Percentiles rank a stretch among this genome's conserved stretches.
These are phyloP conservation scores for Laburnicola sp. DNA, from an alignment of 2,329 filamentous ascomycete genomes.

Conservation along the genomic window DNA sequence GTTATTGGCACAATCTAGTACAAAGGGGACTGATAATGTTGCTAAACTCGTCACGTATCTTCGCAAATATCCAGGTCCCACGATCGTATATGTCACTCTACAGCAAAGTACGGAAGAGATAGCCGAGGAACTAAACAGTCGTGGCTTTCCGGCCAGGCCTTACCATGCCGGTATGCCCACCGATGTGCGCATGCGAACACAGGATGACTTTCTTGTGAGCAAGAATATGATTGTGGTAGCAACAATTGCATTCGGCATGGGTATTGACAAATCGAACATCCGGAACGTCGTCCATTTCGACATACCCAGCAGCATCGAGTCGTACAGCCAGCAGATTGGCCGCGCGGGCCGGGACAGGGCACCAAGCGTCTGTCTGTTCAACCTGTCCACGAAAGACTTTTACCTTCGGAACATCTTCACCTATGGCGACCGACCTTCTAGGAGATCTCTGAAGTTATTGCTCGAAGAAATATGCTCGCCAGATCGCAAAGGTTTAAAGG, in stretches of 20 bases:
- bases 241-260: conserved; percentile 98
- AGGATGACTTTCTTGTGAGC: conserved; percentile 79
- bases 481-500: conserved; percentile 31
- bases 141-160: conserved; percentile 71
- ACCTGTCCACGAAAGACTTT: conserved; percentile 61
- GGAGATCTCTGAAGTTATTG: conserved; percentile 52
- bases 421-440: conserved; percentile 62
- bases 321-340: conserved; percentile 96
- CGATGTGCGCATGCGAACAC: conserved; percentile 67
- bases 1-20: conserved; percentile 65
- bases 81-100: conserved; percentile 64
- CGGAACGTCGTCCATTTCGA: conserved; percentile 92
- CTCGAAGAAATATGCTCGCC: conserved; percentile 57
- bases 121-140: conserved; percentile 65
- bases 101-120: conserved; percentile 62
- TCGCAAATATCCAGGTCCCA: conserved; percentile 55
- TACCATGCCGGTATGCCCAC: conserved; percentile 80
- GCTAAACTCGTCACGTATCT: conserved; percentile 66
- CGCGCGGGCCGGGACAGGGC: conserved; percentile 88
- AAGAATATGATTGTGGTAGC: conserved; percentile 84
- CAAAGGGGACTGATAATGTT: conserved; percentile 67
- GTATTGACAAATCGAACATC: conserved; percentile 94
- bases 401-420: conserved; percentile 63
- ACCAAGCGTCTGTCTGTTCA: conserved; percentile 62
- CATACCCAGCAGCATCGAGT: conserved; percentile 90